phyloP scores from a whole-genome alignment of 1,284 basidiomycete genomes.

The Cutaneotrichosporon mucoides region DNA sequence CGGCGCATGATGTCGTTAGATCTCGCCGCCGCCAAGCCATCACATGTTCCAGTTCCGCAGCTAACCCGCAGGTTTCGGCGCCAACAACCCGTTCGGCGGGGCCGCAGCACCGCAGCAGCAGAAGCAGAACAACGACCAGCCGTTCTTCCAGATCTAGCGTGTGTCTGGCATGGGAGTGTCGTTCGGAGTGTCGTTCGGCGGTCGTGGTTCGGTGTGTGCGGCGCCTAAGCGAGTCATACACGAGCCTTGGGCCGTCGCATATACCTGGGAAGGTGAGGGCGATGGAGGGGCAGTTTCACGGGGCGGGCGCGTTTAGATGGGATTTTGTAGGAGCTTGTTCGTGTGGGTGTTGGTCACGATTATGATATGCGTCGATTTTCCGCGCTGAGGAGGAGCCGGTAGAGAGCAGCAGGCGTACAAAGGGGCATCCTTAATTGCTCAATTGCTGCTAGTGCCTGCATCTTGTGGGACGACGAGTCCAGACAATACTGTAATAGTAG shows the following conservation, averaged over 20 bases:
- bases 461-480: neutral
- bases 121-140: conserved; percentile 58
- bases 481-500: neutral
- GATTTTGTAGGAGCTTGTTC: conserved; percentile 2
- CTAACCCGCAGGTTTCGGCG: neutral
- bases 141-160: conserved; percentile 71
- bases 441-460: too few species aligned
- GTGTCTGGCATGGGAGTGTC: too few species aligned
- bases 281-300: too few species aligned
- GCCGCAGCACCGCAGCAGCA: conserved; percentile 28
- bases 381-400: too few species aligned
- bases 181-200: too few species aligned
- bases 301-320: neutral
- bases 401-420: too few species aligned
- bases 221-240: neutral
- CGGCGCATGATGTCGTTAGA: too few species aligned
- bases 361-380: neutral
- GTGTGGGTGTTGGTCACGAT: conserved; percentile 3
- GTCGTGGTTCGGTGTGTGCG: too few species aligned
- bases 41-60: neutral
- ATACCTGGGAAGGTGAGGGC: neutral
- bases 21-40: neutral
- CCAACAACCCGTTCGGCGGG: conserved; percentile 66
- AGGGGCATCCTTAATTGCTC: too few species aligned
- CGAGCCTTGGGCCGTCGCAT: neutral